These are phyloP conservation scores for Penicillium sp. DNA, from an alignment of 2,329 filamentous ascomycete species.

Conservation along the genomic window DNA sequence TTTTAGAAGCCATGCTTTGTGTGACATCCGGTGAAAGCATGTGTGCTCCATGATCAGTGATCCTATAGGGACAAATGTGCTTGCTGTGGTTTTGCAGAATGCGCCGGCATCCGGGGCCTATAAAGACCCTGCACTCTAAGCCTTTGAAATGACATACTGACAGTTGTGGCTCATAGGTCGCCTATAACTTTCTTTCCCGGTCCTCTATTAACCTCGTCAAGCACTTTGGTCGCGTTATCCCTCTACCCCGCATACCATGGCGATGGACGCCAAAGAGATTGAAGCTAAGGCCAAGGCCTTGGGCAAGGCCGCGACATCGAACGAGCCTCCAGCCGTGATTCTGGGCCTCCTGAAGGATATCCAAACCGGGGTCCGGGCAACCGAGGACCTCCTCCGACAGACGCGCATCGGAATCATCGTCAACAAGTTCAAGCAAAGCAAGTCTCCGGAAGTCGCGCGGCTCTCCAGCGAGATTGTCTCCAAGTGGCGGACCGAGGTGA, in stretches of 20 bases:
- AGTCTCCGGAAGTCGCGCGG: constrained; percentile 61
- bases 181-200: neutral
- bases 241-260: constrained; percentile 9
- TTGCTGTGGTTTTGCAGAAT: constrained; percentile 2
- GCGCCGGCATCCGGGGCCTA: constrained; percentile 2
- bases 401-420: constrained; percentile 88
- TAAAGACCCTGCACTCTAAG: neutral
- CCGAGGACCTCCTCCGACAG: constrained; percentile 78
- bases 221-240: neutral
- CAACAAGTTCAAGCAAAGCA: constrained; percentile 74
- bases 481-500: constrained; percentile 49
- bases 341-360: constrained; percentile 67
- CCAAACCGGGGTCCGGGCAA: constrained; percentile 70
- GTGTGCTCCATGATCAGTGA: neutral
- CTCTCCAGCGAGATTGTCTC: constrained; percentile 72
- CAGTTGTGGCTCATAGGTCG: neutral
- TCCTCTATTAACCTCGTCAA: neutral
- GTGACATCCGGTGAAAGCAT: neutral
- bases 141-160: neutral
- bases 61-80: neutral
- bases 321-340: constrained; percentile 64
- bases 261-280: constrained; percentile 75
- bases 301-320: constrained; percentile 65
- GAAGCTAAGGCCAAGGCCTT: constrained; percentile 67
- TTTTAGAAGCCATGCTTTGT: neutral